These are phyloP conservation scores for Aristolochia fimbriata DNA, from an alignment of 164 flowering plant genomes.

Conservation along the genomic window DNA sequence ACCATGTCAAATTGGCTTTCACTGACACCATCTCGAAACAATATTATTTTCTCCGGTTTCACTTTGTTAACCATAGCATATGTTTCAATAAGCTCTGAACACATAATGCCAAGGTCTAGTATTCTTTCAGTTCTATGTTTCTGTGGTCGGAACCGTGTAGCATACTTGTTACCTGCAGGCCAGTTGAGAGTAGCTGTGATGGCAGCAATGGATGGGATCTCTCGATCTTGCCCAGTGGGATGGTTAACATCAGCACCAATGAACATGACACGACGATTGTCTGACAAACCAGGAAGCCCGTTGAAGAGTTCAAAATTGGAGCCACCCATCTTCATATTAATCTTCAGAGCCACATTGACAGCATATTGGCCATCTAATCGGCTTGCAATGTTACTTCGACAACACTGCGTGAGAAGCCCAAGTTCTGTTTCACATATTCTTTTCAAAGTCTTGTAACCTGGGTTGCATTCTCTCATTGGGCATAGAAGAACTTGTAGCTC, in stretches of 20 bases:
- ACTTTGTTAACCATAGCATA: conserved; percentile 30
- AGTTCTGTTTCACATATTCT: conserved; percentile 57
- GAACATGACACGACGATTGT: conserved; percentile 46
- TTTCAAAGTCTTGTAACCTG: conserved; percentile 65
- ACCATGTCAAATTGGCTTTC: conserved; percentile 79
- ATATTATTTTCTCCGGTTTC: conserved; percentile 44
- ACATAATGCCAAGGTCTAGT: conserved; percentile 39
- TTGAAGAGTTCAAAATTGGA: conserved; percentile 53
- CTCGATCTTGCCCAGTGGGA: conserved; percentile 32
- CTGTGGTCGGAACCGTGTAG: conserved; percentile 46
- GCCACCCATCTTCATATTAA: conserved; percentile 85
- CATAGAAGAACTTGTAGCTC: conserved; percentile 53
- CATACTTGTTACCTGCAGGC: conserved; percentile 79
- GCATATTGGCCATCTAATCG: conserved; percentile 32
- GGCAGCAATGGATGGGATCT: conserved; percentile 68
- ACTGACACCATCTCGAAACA: conserved; percentile 87
- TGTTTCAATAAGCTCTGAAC: conserved; percentile 43
- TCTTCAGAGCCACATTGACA: conserved; percentile 67
- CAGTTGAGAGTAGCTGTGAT: conserved; percentile 71
- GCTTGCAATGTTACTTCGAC: conserved; percentile 30
- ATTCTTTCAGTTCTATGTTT: conserved; percentile 41
- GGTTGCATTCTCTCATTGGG: conserved; percentile 40
- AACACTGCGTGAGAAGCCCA: conserved; percentile 72
- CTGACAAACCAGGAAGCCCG: conserved; percentile 30
- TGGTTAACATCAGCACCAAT: conserved; percentile 91